phyloP scores from a whole-genome alignment of 2,329 filamentous ascomycete species.

The Periconia sp. region DNA sequence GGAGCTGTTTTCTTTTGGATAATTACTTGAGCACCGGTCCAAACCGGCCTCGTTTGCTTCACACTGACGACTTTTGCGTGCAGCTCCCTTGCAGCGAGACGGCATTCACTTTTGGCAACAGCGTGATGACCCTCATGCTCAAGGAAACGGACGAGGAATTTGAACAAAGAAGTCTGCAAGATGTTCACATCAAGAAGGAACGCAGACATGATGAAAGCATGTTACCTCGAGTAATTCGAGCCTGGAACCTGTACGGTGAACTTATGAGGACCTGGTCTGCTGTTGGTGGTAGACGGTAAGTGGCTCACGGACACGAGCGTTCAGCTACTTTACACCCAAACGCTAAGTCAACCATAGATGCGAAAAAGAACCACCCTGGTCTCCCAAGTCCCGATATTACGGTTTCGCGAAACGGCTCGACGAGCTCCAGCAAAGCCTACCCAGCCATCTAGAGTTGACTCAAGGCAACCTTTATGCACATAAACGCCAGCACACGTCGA shows the following conservation, averaged over 20 bases:
- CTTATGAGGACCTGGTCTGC: no score
- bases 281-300: no score
- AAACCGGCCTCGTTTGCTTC: conserved; percentile 65
- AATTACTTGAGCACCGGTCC: conserved; percentile 71
- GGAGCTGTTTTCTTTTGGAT: conserved; percentile 76
- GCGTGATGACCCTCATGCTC: conserved; percentile 53
- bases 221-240: no score
- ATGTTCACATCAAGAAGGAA: conserved; percentile 3
- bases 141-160: conserved; percentile 6
- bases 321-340: no score
- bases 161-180: neutral
- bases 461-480: conserved; percentile 69
- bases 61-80: conserved; percentile 65
- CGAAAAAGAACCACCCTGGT: conserved; percentile 65
- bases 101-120: conserved; percentile 67
- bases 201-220: no score
- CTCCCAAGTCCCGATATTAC: conserved; percentile 60
- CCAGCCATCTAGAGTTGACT: conserved; percentile 63
- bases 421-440: conserved; percentile 61
- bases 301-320: no score
- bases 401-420: conserved; percentile 59
- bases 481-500: conserved; percentile 54
- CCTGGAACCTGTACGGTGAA: conserved; percentile 62
- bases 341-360: no score
- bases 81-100: conserved; percentile 72